These are phyloP conservation scores for Zygosaccharomyces pseudobailii DNA, from an alignment of 1,139 yeast species.

Conservation along the genomic window DNA sequence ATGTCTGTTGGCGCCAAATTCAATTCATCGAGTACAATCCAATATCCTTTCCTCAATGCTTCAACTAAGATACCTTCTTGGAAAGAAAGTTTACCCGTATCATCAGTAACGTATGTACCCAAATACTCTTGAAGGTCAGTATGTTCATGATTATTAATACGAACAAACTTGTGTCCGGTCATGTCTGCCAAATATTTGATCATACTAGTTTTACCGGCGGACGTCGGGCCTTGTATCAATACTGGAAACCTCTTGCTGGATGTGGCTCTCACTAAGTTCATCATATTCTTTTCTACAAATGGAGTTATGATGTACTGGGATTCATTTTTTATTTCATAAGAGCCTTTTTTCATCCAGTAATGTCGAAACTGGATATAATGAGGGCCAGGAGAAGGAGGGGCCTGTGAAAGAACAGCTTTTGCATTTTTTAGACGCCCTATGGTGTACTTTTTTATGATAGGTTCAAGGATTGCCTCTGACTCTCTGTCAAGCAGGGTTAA, in stretches of 20 bases:
- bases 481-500: constrained; percentile 72
- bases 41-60: constrained; percentile 87
- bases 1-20: constrained; percentile 98
- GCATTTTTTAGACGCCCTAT: constrained; percentile 68
- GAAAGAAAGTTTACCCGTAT: constrained; percentile 74
- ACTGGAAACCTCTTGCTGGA: constrained; percentile 88
- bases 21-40: constrained; percentile 96
- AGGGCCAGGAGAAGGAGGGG: constrained; percentile 60
- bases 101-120: constrained; percentile 88
- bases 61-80: constrained; percentile 91
- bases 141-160: constrained; percentile 97
- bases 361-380: constrained; percentile 77
- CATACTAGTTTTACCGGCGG: constrained; percentile 98
- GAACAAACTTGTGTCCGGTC: constrained; percentile 92
- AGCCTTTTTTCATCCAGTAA: constrained; percentile 86
- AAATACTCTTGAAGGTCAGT: constrained; percentile 95
- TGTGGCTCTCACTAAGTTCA: constrained; percentile 88
- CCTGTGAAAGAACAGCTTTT: constrained; percentile 61
- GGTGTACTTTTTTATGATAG: constrained; percentile 65
- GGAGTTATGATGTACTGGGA: constrained; percentile 91
- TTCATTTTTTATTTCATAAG: constrained; percentile 56
- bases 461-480: constrained; percentile 65
- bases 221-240: constrained; percentile 97
- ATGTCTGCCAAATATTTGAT: constrained; percentile 81
- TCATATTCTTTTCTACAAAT: constrained; percentile 86